These are phyloP conservation scores for Thalassiosira mediterranea DNA, from an alignment of 352 stramenopile species.

Conservation along the genomic window DNA sequence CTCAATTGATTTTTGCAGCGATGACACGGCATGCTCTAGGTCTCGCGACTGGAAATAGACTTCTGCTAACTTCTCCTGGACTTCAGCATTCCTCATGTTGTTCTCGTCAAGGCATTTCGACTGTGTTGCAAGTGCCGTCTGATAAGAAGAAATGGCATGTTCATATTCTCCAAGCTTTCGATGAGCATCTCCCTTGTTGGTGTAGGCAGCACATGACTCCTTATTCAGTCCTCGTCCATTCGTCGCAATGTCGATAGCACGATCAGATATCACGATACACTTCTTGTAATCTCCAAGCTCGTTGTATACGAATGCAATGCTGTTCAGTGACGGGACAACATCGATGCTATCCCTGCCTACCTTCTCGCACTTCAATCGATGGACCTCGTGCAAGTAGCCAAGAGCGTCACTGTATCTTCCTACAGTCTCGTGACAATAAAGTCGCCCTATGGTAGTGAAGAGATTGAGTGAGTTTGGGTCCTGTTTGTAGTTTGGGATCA, in stretches of 20 bases:
- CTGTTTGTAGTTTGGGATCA: constrained; percentile 27
- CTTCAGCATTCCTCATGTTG: constrained; percentile 36
- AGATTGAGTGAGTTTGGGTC: constrained; percentile 46
- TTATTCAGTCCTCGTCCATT: constrained; percentile 46
- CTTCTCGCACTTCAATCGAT: constrained; percentile 45
- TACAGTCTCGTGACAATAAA: constrained; percentile 47
- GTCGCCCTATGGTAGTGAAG: constrained; percentile 38
- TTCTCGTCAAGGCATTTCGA: constrained; percentile 19
- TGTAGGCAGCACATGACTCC: constrained; percentile 46
- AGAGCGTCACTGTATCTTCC: constrained; percentile 47
- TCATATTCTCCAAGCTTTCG: constrained; percentile 30
- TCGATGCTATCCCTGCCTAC: constrained; percentile 42
- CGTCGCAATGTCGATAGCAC: constrained; percentile 47
- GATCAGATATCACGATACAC: constrained; percentile 39
- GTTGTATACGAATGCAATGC: constrained; percentile 45
- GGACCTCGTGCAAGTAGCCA: constrained; percentile 48
- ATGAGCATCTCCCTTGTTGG: constrained; percentile 51
- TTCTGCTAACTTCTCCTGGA: constrained; percentile 48
- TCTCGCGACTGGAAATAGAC: constrained; percentile 28
- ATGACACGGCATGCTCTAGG: constrained; percentile 31
- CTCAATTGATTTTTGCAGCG: constrained; percentile 30
- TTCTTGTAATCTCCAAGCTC: constrained; percentile 44
- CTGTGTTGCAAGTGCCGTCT: constrained; percentile 37
- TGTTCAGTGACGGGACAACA: constrained; percentile 53
- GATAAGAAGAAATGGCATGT: constrained; percentile 33